Conservation (phyloP, 2,329 filamentous ascomycete genomes). For the Aspergillus ochraceus region DNA sequence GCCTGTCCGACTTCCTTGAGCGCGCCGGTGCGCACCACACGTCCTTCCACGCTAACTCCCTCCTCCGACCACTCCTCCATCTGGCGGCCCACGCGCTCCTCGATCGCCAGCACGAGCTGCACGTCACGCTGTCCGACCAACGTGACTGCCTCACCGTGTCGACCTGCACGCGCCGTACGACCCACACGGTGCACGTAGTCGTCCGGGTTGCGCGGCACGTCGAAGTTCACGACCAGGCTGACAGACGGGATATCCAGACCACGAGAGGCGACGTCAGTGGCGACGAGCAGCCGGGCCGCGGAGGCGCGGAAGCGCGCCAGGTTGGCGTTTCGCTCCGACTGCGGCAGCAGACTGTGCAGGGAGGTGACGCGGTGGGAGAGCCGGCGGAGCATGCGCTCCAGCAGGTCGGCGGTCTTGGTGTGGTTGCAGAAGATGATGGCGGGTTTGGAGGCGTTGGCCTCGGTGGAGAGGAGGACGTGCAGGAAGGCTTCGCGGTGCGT, state of each 20-base stretch:
- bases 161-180: conserved; percentile 88
- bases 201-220: conserved; percentile 91
- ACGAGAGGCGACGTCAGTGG: conserved; percentile 90
- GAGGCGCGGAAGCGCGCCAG: conserved; percentile 87
- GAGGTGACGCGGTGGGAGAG: conserved; percentile 89
- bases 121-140: conserved; percentile 94
- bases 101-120: conserved; percentile 84
- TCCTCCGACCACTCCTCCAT: conserved; percentile 87
- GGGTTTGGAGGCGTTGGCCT: conserved; percentile 70
- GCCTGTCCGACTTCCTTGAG: conserved; percentile 92
- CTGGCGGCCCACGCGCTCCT: conserved; percentile 72
- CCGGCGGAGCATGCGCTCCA: conserved; percentile 83
- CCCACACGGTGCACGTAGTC: conserved; percentile 97
- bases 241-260: conserved; percentile 96
- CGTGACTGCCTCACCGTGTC: conserved; percentile 77
- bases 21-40: conserved; percentile 74
- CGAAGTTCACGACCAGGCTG: conserved; percentile 88
- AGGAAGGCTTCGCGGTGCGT: conserved; percentile 95
- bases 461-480: conserved; percentile 81
- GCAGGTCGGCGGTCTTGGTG: conserved; percentile 80
- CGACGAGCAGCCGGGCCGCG: conserved; percentile 85
- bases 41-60: conserved; percentile 88
- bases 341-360: conserved; percentile 82
- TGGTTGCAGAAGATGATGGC: conserved; percentile 95
- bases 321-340: conserved; percentile 82